Conservation (phyloP, 2,329 filamentous ascomycete genomes). For the Dryadomyces sulphureus region DNA sequence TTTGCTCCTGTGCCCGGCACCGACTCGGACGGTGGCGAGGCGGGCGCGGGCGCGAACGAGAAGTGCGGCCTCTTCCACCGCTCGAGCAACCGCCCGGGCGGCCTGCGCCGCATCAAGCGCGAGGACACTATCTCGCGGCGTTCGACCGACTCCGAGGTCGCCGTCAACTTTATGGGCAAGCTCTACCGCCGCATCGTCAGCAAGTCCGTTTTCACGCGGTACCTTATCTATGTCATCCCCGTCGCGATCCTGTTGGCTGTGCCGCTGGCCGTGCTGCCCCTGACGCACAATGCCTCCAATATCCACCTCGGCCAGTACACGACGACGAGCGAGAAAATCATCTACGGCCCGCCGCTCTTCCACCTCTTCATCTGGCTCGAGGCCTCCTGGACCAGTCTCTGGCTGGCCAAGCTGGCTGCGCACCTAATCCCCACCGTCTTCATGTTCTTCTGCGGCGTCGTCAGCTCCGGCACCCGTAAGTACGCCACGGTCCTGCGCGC, state of each 20-base stretch:
- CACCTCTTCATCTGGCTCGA: constrained; percentile 55
- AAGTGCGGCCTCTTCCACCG: constrained; percentile 29
- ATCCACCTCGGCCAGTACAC: constrained; percentile 16
- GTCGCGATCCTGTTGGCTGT: constrained; percentile 45
- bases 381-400: constrained; percentile 51
- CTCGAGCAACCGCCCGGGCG: constrained; percentile 19
- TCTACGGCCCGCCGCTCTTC: constrained; percentile 35
- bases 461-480: constrained; percentile 55
- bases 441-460: constrained; percentile 54
- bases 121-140: constrained; percentile 23
- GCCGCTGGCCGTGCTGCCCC: constrained; percentile 41
- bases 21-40: constrained; percentile 3
- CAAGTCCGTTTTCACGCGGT: constrained; percentile 49
- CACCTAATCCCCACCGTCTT: constrained; percentile 45
- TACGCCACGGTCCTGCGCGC: constrained; percentile 51
- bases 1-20: constrained; percentile 12
- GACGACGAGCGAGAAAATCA: constrained; percentile 10
- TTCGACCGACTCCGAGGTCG: constrained; percentile 31
- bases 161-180: constrained; percentile 50
- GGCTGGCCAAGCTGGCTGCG: constrained; percentile 51
- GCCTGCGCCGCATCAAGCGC: constrained; percentile 33
- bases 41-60: constrained; percentile 21
- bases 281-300: constrained; percentile 23
- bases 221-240: constrained; percentile 53
- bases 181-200: constrained; percentile 50